Evolutionary conservation across 495 filamentous ascomycete species (phyloP), one percentile per base, ranked within the genome.

Genomic region (Aspergillus bertholletiae): DNA sequence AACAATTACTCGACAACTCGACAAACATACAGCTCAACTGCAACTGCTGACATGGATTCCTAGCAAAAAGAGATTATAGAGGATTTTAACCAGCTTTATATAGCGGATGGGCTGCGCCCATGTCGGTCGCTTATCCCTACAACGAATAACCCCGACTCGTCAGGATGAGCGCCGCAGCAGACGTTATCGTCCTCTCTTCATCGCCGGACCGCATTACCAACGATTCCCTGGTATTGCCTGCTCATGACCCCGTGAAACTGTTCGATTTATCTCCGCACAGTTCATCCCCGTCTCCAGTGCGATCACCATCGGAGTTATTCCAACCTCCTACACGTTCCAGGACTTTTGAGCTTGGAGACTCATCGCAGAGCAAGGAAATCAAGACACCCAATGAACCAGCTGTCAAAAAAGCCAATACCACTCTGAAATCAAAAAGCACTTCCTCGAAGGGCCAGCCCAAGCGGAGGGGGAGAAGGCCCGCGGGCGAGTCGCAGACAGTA

Each of bases 181-280:
- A 74, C 45, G 63, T 70, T 41, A 66, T 75, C 39, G 44, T 75
- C 24, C 58, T 78, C 46, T 73, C 73, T 23, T 80, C 76, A 22
- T 74, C 76, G 7, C 74, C 77, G 22, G 66, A 61, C 32, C 53
- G 56, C 27, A 53, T 50, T 51, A 49, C 57, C 3, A 50, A 61
- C 39, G 56, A 30, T 44, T 58, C 68, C 21, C 67, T 62, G 24
- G 50, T 50, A 17, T 51, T 40, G 32, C 39, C 34, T 28, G 47
- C 51, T 9, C 46, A 54, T 34, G 54, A 57, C 43, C 20, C 55
- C 20, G 53, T 49, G 28, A 61, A 20, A 37, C 34, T 56, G 7
- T 52, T 59, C 47, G 51, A 53, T 2, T 17, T 51, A 8, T 59
- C 53, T 43, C 64, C 59, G 50, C 53, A 35, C 62, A 59, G 41